Evolutionary conservation across 495 filamentous ascomycete genomes (phyloP), one percentile per base, ranked within the genome.

Genomic region (Glutinoglossum americanum): DNA sequence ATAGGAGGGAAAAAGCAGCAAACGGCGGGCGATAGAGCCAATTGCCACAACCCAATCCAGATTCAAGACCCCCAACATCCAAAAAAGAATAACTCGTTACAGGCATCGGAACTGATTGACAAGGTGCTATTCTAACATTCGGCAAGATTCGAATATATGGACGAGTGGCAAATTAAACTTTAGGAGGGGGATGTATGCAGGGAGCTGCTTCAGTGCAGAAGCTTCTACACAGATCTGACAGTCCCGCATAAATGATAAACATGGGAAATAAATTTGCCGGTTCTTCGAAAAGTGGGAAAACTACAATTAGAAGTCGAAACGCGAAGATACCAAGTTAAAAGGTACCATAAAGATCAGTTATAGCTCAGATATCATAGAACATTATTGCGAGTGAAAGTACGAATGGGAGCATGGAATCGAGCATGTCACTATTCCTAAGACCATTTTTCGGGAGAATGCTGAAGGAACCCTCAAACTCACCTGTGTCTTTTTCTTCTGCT

Each of bases 401-500:
- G 5, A 21, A 45, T 3, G 41, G 9, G n/a, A 45, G n/a, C 19
- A 23, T 10, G 19, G 13, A 4, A 41, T 41, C 37, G 15, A 41
- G 37, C 13, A 17, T 41, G 15, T 5, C 11, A 41, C 37, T 4
- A 33, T 51, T 25, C 19, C 19, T n/a, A 15, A 53, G 25, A 17
- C 19, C 19, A 6, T 21, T 53, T 28, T 27, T 2, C 5, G 30
- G 23, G 23, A 53, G 7, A 1, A n/a, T n/a, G 15, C 5, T 7
- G 37, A 56, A 56, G 7, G 23, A n/a, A 35, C 0, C 19, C 3
- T 45, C 19, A 5, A 49, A 73, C 79, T 73, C 71, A 89, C 85
- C 74, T 80, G 70, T 13, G 66, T 67, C 65, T 80, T 85, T 69
- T 80, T 84, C 62, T 74, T 74, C 47, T 83, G 81, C 64, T 82